These are phyloP conservation scores for Excoecaria agallocha DNA, from an alignment of 345 rosid genomes.

Conservation along the genomic window DNA sequence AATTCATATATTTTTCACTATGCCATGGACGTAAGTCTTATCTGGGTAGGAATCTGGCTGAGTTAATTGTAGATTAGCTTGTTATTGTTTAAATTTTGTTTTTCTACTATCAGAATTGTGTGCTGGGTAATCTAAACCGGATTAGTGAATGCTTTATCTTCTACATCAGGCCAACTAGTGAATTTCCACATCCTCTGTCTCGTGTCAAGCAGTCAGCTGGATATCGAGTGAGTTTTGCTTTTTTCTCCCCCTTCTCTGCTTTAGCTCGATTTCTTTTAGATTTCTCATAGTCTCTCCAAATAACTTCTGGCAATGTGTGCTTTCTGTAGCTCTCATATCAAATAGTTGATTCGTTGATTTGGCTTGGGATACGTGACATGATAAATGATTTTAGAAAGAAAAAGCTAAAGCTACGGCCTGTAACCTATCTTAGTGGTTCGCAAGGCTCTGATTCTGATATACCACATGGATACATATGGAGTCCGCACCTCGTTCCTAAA, in stretches of 20 bases:
- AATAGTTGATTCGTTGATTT: conserved; percentile 91
- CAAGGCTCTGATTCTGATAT: conserved; percentile 81
- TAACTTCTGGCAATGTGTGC: background rate
- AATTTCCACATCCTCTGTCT: conserved; percentile 98
- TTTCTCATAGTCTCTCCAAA: conserved; percentile 9
- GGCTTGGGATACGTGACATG: conserved; percentile 99
- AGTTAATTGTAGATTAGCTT: conserved; percentile 23
- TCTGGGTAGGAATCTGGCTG: conserved; percentile 44
- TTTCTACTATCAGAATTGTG: conserved; percentile 24
- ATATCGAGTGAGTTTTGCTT: conserved; percentile 68
- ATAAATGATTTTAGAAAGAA: conserved; percentile 90
- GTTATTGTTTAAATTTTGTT: conserved; percentile 11
- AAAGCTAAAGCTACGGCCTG: conserved; percentile 87
- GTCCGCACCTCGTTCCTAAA: conserved; percentile 98
- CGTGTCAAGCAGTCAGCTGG: conserved; percentile 98
- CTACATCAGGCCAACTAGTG: conserved; percentile 82
- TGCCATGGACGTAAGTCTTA: conserved; percentile 99
- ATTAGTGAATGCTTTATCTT: conserved; percentile 24
- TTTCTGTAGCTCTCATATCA: conserved; percentile 83
- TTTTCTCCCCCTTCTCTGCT: background rate
- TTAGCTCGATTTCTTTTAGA: background rate
- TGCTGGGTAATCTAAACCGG: conserved; percentile 28
- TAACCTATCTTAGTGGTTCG: conserved; percentile 97
- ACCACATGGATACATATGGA: conserved; percentile 99
- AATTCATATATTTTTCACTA: conserved; percentile 94